phyloP scores from a whole-genome alignment of 2,329 filamentous ascomycete species.

The Geoglossum cookeanum region DNA sequence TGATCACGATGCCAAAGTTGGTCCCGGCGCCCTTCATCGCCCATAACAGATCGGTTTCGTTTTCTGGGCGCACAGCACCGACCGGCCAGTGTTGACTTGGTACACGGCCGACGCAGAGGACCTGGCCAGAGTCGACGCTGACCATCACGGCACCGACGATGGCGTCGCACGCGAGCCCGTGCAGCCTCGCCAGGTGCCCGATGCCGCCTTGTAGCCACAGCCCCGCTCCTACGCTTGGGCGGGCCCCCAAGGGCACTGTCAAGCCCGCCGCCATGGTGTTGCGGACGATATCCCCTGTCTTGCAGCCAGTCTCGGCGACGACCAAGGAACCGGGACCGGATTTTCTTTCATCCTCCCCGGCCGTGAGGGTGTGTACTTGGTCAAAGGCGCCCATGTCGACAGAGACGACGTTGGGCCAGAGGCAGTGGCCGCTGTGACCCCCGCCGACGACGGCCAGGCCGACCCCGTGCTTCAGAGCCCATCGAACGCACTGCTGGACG shows the following conservation, averaged over 20 bases:
- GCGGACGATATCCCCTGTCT: conserved; percentile 32
- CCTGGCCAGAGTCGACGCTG: conserved; percentile 26
- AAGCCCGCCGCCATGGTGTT: conserved; percentile 28
- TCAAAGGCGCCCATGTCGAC: conserved; percentile 41
- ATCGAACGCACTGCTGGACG: conserved; percentile 35
- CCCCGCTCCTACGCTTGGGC: conserved; percentile 44
- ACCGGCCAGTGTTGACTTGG: conserved; percentile 26
- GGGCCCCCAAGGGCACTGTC: conserved; percentile 38
- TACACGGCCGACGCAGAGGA: conserved; percentile 33
- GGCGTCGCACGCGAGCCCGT: conserved; percentile 39
- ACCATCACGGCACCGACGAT: conserved; percentile 42
- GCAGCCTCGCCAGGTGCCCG: conserved; percentile 34
- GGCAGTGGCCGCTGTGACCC: conserved; percentile 40
- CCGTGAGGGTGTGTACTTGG: conserved; percentile 25
- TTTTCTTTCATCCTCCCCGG: conserved; percentile 10
- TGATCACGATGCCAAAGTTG: conserved; percentile 38
- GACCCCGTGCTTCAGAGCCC: conserved; percentile 30
- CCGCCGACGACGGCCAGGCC: conserved; percentile 35
- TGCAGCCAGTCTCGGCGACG: conserved; percentile 37
- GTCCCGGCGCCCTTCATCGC: conserved; percentile 38
- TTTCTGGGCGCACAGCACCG: conserved; percentile 24
- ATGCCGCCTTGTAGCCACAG: conserved; percentile 47
- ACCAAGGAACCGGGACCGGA: conserved; percentile 19
- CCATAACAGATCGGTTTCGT: conserved; percentile 36
- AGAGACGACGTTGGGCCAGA: conserved; percentile 31